phyloP scores from a whole-genome alignment of 257 asterid species.

The Asclepias syriaca region DNA sequence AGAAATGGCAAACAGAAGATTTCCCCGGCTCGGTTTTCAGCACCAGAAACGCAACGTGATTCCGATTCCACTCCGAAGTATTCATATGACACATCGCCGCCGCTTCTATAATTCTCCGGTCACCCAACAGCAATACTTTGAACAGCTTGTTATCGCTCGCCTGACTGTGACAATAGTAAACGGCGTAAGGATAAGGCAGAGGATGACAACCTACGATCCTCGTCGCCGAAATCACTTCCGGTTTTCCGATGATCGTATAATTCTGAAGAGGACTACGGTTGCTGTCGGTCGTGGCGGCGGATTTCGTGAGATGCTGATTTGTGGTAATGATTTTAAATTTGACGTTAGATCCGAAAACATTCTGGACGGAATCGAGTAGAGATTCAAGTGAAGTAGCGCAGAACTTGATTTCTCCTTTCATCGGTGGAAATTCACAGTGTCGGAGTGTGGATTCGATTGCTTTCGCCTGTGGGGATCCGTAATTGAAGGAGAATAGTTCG shows the following conservation, averaged over 20 bases:
- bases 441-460: conserved; percentile 57
- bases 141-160: conserved; percentile 46
- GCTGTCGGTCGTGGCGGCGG: neutral
- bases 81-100: conserved; percentile 23
- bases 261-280: conserved; percentile 35
- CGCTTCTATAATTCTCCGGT: conserved; percentile 19
- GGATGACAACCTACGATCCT: conserved; percentile 60
- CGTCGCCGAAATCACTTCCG: conserved; percentile 29
- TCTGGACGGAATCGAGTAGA: conserved; percentile 46
- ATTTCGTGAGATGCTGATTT: conserved; percentile 30
- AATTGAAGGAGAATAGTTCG: conserved; percentile 39
- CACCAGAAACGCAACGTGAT: conserved; percentile 18
- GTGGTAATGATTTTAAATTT: conserved; percentile 45
- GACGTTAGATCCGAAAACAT: conserved; percentile 29
- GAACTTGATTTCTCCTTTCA: conserved; percentile 67
- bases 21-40: conserved; percentile 18
- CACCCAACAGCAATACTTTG: conserved; percentile 20
- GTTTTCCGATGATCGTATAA: conserved; percentile 42
- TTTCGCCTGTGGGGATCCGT: conserved; percentile 57
- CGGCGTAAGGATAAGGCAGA: conserved; percentile 85
- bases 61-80: conserved; percentile 21
- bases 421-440: conserved; percentile 65
- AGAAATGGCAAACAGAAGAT: conserved; percentile 25
- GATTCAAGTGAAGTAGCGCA: conserved; percentile 73
- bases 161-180: conserved; percentile 73